Evolutionary conservation across 352 stramenopile species (phyloP).

Genomic region (Phytophthora palmivora): DNA sequence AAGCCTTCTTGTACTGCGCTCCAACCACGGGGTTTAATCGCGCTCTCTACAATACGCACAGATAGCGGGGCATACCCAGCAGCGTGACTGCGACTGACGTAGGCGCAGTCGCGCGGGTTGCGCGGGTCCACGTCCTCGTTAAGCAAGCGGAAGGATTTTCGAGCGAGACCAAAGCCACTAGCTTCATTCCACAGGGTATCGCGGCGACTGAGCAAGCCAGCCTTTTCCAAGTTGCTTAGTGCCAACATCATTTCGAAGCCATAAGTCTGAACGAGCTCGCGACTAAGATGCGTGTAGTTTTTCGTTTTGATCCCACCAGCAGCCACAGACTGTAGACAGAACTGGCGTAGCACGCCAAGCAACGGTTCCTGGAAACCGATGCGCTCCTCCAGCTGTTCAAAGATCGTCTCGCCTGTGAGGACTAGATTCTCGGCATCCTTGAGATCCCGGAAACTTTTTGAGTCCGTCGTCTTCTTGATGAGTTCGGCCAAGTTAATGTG

Average conservation of each 20-base stretch:
- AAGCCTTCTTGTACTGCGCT: constrained; percentile 82
- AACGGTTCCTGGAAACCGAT: constrained; percentile 94
- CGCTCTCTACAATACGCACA: constrained; percentile 93
- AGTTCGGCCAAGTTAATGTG: constrained; percentile 98
- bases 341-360: constrained; percentile 90
- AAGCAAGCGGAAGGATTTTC: constrained; percentile 95
- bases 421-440: constrained; percentile 96
- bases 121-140: constrained; percentile 94
- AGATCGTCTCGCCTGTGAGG: constrained; percentile 95
- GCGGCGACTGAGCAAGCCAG: constrained; percentile 89
- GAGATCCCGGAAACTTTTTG: constrained; percentile 93
- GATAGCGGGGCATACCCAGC: constrained; percentile 95
- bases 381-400: constrained; percentile 96
- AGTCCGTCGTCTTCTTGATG: constrained; percentile 95
- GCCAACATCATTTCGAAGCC: constrained; percentile 95
- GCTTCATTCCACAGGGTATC: constrained; percentile 89
- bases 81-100: constrained; percentile 83
- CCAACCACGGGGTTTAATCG: constrained; percentile 82
- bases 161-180: constrained; percentile 85
- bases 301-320: constrained; percentile 94
- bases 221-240: constrained; percentile 95
- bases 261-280: constrained; percentile 97
- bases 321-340: constrained; percentile 95
- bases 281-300: constrained; percentile 94
- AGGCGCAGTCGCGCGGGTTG: constrained; percentile 95